These are phyloP conservation scores for Claviceps fusiformis DNA, from an alignment of 2,329 filamentous ascomycete genomes.

Conservation along the genomic window DNA sequence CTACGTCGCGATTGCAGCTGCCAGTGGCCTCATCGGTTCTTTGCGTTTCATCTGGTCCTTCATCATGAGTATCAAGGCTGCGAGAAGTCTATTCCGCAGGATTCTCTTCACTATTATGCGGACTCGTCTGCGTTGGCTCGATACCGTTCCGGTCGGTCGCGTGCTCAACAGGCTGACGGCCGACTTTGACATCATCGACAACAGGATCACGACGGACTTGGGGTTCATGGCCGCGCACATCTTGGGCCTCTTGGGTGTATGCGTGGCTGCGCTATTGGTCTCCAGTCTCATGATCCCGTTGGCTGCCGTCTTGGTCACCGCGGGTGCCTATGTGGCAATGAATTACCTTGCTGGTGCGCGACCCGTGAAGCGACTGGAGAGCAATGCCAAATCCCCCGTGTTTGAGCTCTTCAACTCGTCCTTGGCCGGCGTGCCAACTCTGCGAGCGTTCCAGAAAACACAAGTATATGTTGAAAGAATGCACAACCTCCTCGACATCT, in stretches of 20 bases:
- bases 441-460: constrained; percentile 60
- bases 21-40: constrained; percentile 45
- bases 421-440: constrained; percentile 58
- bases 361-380: constrained; percentile 66
- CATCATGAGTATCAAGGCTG: constrained; percentile 52
- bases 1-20: constrained; percentile 48
- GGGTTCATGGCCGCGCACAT: constrained; percentile 45
- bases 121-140: constrained; percentile 65
- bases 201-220: constrained; percentile 48
- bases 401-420: constrained; percentile 69
- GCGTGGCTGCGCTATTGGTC: constrained; percentile 54
- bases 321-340: constrained; percentile 44
- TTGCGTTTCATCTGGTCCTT: constrained; percentile 51
- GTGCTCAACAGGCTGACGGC: constrained; percentile 67
- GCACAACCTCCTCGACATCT: constrained; percentile 55
- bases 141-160: constrained; percentile 64
- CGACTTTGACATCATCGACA: constrained; percentile 64
- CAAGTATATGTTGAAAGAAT: constrained; percentile 55
- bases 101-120: constrained; percentile 55
- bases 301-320: constrained; percentile 40
- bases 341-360: constrained; percentile 58
- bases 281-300: constrained; percentile 53
- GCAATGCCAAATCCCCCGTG: constrained; percentile 62
- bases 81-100: constrained; percentile 51
- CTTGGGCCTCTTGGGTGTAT: constrained; percentile 50